Percentiles rank a stretch among this genome's conserved stretches.
Conservation (phyloP, 768 basidiomycete genomes). For the Hygrophoropsis aurantiaca region DNA sequence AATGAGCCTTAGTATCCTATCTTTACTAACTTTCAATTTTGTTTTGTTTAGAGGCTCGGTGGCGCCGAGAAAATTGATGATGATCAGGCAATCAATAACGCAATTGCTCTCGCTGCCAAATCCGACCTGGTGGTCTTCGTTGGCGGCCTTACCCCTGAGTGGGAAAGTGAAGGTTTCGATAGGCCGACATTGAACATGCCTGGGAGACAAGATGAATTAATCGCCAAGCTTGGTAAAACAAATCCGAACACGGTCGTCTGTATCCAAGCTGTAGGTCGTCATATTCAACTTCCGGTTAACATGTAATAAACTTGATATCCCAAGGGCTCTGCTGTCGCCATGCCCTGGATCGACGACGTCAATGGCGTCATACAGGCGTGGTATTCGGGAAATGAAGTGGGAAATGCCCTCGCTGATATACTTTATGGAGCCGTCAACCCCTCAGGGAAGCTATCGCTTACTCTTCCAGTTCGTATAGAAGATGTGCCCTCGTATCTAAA, state of each 20-base stretch:
- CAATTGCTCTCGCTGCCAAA: slow-evolving; percentile 51
- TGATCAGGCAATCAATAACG: slow-evolving; percentile 54
- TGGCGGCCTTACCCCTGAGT: slow-evolving; percentile 65
- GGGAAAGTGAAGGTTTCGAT: slow-evolving; percentile 78
- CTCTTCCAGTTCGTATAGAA: slow-evolving; percentile 56
- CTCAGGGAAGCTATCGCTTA: slow-evolving; percentile 56
- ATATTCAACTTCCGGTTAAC: background rate
- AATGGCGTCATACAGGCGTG: slow-evolving; percentile 59
- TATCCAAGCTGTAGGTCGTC: slow-evolving; percentile 55
- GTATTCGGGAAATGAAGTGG: slow-evolving; percentile 66
- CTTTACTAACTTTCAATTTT: background rate
- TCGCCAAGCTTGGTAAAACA: slow-evolving; percentile 47
- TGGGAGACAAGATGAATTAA: slow-evolving; percentile 58
- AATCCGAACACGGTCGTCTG: slow-evolving; percentile 61
- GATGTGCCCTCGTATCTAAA: slow-evolving; percentile 65
- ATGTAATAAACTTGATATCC: background rate
- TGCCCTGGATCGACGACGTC: slow-evolving; percentile 70
- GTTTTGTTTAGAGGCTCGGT: slow-evolving; percentile 54
- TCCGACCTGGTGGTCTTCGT: slow-evolving; percentile 60
- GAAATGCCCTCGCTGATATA: slow-evolving; percentile 67
- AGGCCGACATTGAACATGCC: slow-evolving; percentile 61
- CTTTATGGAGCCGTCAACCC: slow-evolving; percentile 64
- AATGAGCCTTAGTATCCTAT: background rate
- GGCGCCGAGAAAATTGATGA: slow-evolving; percentile 62
- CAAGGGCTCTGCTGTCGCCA: slow-evolving; percentile 67